phyloP scores from a whole-genome alignment of 2,329 filamentous ascomycete species.

The Talaromyces sp. region DNA sequence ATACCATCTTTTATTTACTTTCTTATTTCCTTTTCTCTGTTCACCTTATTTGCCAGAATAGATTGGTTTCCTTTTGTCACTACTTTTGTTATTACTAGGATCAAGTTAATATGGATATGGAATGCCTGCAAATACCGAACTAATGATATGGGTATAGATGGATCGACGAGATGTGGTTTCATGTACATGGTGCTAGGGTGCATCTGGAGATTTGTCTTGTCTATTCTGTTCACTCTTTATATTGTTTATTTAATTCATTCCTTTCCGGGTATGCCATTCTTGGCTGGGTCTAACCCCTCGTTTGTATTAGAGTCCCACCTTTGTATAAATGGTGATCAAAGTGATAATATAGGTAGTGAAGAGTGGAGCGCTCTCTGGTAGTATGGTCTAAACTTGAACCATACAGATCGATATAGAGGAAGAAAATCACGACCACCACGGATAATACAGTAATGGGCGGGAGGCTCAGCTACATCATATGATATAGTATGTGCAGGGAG shows the following conservation, averaged over 20 bases:
- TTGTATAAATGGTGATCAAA: too few species aligned
- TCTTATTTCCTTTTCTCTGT: neutral
- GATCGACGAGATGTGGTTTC: slow-evolving; percentile 16
- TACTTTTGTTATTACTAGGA: neutral
- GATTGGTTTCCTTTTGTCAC: slow-evolving; percentile 1
- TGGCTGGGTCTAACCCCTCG: neutral
- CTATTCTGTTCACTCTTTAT: slow-evolving; percentile 9
- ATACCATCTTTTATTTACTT: neutral
- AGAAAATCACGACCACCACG: too few species aligned
- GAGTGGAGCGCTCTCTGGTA: too few species aligned
- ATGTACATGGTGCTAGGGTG: slow-evolving; percentile 15
- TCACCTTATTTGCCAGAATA: neutral
- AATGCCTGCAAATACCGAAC: slow-evolving; percentile 2
- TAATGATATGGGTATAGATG: slow-evolving; percentile 22
- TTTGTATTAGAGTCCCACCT: neutral
- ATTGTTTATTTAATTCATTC: slow-evolving; percentile 3
- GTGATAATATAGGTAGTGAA: too few species aligned
- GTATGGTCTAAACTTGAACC: too few species aligned
- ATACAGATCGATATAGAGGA: too few species aligned
- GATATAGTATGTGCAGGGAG: too few species aligned
- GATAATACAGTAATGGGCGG: too few species aligned
- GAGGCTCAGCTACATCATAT: too few species aligned
- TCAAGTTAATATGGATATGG: slow-evolving; percentile 8
- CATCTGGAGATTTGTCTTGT: slow-evolving; percentile 18
- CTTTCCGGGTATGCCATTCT: neutral